Base-by-base conservation (phyloP, 2,329 filamentous ascomycete genomes). In the Nakataea oryzae region DNA sequence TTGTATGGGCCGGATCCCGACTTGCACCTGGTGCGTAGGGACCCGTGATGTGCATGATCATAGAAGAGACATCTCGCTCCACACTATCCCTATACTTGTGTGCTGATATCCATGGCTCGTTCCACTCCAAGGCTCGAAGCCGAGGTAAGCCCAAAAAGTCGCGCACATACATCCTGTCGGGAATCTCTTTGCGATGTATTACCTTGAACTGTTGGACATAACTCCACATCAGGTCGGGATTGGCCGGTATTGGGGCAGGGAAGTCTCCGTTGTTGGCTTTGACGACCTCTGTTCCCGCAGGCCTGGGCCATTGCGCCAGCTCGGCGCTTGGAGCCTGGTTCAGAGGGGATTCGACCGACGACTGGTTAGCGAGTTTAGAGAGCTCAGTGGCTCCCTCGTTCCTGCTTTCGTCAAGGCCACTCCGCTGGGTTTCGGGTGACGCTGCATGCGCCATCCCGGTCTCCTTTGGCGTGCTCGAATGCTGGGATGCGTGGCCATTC, bases 31-130 rank as follows among this genome's bases (percentile, higher is more conserved):
- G 60, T 2, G 69, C 69, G 21, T 62, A 62, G 2, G 73, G 68
- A 17, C 72, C 73, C 1, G 70, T 74, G 2, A 71, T n/a, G 32
- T 74, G 70, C 9, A 74, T 63, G 8, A 74, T 62, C 6, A 73
- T 47, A 21, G 69, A 67, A 11, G 70, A 68, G 6, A 73, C 59
- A 57, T 74, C 71, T 32, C 67, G 64, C 13, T 67, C 61, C 9
- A 66, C 61, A 8, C 61, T 58, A 59, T 73, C 72, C 7, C 17
- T 50, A 21, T 62, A 72, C 0, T 67, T 64, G 55, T 67, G 59
- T 0, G 61, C 58, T 17, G n/a, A 7, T n/a, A 41, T 2, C 66
- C 71, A 66, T 1, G 50, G 2, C 24, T 59, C 34, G 32, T 74
- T 74, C 70, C 69, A 73, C 34, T 66, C 63, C 3, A 74, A 58